These are phyloP conservation scores for Salvia hispanica DNA, from an alignment of 257 asterid species.

Conservation along the genomic window DNA sequence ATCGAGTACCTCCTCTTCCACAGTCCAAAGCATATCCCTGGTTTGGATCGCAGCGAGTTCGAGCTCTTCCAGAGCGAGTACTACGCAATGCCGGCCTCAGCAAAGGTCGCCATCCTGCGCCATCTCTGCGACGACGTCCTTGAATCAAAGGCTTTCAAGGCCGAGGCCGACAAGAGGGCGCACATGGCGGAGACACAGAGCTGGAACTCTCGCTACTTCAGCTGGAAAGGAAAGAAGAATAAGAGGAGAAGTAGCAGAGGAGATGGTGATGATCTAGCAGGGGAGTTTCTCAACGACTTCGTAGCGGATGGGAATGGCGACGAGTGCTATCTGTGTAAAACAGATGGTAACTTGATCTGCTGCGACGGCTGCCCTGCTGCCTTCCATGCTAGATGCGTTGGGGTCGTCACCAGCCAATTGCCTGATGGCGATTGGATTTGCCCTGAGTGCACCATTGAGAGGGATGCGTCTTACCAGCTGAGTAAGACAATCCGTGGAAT, in stretches of 20 bases:
- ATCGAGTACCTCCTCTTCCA: slow-evolving; percentile 72
- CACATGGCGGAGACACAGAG: slow-evolving; percentile 42
- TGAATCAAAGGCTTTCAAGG: slow-evolving; percentile 63
- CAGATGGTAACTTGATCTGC: slow-evolving; percentile 90
- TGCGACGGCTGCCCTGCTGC: slow-evolving; percentile 99
- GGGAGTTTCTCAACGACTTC: background rate
- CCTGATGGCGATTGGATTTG: slow-evolving; percentile 96
- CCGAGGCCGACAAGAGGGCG: slow-evolving; percentile 68
- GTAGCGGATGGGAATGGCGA: slow-evolving; percentile 75
- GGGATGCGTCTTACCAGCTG: slow-evolving; percentile 46
- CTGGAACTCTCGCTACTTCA: background rate
- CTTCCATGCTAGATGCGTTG: slow-evolving; percentile 85
- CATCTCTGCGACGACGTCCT: slow-evolving; percentile 86
- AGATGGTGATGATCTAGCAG: background rate
- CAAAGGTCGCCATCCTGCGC: slow-evolving; percentile 68
- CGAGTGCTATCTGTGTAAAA: slow-evolving; percentile 88
- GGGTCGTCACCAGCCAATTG: slow-evolving; percentile 64
- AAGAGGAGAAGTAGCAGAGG: too few species aligned
- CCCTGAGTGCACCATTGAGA: slow-evolving; percentile 75
- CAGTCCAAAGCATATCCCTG: slow-evolving; percentile 59
- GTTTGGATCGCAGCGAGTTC: slow-evolving; percentile 51
- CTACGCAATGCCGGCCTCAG: slow-evolving; percentile 57
- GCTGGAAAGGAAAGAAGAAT: background rate
- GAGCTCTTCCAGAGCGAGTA: slow-evolving; percentile 58
- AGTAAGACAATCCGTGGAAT: slow-evolving; percentile 66